A percentile compares a stretch with the other conserved stretches of the same genome.
Evolutionary conservation across 2,329 filamentous ascomycete genomes (phyloP).

Genomic region (Beauveria bassiana): DNA sequence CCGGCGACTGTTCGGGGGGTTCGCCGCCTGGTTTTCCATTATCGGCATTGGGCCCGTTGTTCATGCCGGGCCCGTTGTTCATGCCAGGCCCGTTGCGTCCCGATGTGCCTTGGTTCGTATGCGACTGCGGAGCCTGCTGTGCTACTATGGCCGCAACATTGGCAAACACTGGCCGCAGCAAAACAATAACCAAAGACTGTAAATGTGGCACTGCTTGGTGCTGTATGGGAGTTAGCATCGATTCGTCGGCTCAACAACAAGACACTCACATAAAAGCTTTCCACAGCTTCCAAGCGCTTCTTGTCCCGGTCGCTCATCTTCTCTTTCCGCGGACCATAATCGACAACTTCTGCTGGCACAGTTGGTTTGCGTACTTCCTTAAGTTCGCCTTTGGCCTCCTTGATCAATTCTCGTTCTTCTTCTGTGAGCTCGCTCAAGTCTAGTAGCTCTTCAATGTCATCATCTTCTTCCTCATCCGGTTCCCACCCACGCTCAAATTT

Average conservation of each 20-base stretch:
- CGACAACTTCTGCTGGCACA: conserved; percentile 20
- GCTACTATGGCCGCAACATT: conserved; percentile 81
- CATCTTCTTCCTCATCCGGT: conserved; percentile 33
- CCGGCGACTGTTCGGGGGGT: conserved; percentile 46
- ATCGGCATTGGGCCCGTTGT: conserved; percentile 27
- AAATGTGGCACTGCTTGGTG: conserved; percentile 71
- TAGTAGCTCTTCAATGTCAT: conserved; percentile 40
- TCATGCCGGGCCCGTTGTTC: conserved; percentile 33
- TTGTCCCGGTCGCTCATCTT: conserved; percentile 47
- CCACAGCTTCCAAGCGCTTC: conserved; percentile 63
- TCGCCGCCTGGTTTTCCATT: conserved; percentile 21
- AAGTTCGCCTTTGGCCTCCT: conserved; percentile 29
- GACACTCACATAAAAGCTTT: conserved; percentile 72
- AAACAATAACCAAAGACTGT: conserved; percentile 86
- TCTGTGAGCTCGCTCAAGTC: conserved; percentile 36
- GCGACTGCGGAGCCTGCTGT: conserved; percentile 44
- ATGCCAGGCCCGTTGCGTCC: conserved; percentile 31
- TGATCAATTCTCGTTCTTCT: conserved; percentile 35
- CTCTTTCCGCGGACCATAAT: conserved; percentile 41
- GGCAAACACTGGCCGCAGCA: conserved; percentile 78
- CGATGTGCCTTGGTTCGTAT: conserved; percentile 35
- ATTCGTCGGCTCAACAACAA: not conserved
- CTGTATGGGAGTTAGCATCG: conserved; percentile 34
- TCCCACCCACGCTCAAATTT: conserved; percentile 88
- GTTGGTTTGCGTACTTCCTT: conserved; percentile 23